A percentile compares a stretch with the other conserved stretches of the same genome.
phyloP scores from a whole-genome alignment of 768 basidiomycete genomes.

The Tephrocybe sp. region DNA sequence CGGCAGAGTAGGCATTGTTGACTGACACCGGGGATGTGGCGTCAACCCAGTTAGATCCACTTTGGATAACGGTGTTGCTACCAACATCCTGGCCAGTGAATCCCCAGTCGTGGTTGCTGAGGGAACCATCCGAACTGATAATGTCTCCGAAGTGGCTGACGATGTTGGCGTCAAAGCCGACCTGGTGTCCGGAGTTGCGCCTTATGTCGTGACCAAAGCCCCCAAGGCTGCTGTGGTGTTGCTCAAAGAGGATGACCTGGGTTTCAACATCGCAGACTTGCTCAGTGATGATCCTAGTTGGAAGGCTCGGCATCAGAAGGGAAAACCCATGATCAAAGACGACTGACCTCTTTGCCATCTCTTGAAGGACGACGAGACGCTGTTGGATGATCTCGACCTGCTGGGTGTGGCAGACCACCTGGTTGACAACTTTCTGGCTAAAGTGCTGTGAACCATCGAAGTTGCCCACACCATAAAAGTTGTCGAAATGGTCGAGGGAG shows the following conservation, averaged over 20 bases:
- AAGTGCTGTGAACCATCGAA: constrained; percentile 27
- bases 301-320: background rate
- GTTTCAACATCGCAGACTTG: constrained; percentile 36
- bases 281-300: constrained; percentile 26
- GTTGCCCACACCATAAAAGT: constrained; percentile 37
- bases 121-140: constrained; percentile 25
- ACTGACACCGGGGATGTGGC: constrained; percentile 22
- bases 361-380: constrained; percentile 31
- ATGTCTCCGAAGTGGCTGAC: constrained; percentile 27
- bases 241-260: constrained; percentile 35
- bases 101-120: constrained; percentile 29
- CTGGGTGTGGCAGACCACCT: constrained; percentile 28
- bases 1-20: constrained; percentile 18
- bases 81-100: constrained; percentile 32
- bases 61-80: constrained; percentile 22
- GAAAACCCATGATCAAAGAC: background rate
- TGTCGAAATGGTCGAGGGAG: constrained; percentile 31
- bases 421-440: constrained; percentile 23
- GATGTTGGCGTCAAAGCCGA: constrained; percentile 32
- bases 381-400: constrained; percentile 31
- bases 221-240: constrained; percentile 27
- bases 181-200: constrained; percentile 25
- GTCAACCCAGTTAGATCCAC: constrained; percentile 28
- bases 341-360: constrained; percentile 30
- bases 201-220: constrained; percentile 30